Conservation (phyloP, 495 filamentous ascomycete genomes). For the Penicillium crystallinum region DNA sequence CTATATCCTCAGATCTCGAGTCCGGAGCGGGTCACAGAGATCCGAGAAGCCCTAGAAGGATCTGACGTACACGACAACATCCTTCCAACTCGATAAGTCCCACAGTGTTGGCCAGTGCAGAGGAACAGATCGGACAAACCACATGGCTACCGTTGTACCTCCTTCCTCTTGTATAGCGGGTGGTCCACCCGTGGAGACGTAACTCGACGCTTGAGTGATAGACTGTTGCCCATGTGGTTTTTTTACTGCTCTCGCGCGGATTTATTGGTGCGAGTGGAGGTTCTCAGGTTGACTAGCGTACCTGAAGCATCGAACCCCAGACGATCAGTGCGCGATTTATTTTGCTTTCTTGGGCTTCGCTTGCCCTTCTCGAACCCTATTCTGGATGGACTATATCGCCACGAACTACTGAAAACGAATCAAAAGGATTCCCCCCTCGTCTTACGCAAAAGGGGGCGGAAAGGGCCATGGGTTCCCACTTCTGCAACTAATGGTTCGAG, state of each 20-base stretch:
- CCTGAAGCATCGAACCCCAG: background rate
- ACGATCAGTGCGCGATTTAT: conserved; percentile 21
- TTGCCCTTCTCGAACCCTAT: background rate
- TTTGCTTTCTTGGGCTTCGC: conserved; percentile 9
- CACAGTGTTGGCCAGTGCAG: conserved; percentile 9
- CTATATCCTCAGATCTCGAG: background rate
- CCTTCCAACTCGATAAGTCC: background rate
- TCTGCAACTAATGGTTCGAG: conserved; percentile 5
- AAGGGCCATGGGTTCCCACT: background rate
- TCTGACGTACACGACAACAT: background rate
- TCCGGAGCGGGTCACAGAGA: background rate
- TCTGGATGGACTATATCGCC: background rate
- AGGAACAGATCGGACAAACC: conserved; percentile 5
- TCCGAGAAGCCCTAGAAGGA: background rate
- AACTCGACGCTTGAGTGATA: background rate
- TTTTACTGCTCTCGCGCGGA: too few species aligned
- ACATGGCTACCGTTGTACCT: conserved; percentile 5
- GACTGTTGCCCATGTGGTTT: background rate
- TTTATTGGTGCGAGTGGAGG: background rate
- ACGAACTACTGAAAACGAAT: conserved; percentile 2
- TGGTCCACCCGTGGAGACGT: conserved; percentile 14
- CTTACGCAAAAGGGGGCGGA: background rate
- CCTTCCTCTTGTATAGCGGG: conserved; percentile 14
- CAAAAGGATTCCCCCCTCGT: background rate
- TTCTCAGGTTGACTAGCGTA: background rate